phyloP scores from a whole-genome alignment of 1,284 basidiomycete species.

The Sporisorium scitamineum region DNA sequence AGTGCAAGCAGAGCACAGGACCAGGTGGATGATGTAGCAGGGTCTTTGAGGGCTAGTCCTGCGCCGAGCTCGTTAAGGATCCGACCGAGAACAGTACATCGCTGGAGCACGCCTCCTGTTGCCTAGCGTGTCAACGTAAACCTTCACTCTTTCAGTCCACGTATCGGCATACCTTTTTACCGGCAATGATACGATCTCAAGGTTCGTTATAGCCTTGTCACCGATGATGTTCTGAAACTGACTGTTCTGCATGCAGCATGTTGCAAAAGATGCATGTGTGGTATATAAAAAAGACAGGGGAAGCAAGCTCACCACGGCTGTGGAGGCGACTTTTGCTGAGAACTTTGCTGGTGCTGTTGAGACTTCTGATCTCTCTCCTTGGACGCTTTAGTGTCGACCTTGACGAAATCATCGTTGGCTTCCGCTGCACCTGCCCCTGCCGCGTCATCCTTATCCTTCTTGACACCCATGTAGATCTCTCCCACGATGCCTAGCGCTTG shows the following conservation, averaged over 20 bases:
- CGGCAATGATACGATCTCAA: neutral
- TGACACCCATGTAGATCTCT: constrained; percentile 53
- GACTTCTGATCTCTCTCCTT: constrained; percentile 39
- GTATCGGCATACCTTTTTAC: too few relatives aligned
- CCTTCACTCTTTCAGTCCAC: too few relatives aligned
- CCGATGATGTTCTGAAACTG: too few relatives aligned
- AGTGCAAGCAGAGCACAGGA: too few relatives aligned
- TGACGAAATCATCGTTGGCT: constrained; percentile 52
- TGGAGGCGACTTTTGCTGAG: constrained; percentile 13
- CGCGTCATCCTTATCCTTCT: constrained; percentile 39
- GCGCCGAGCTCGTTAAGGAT: constrained; percentile 18
- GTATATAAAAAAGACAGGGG: neutral
- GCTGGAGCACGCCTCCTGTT: constrained; percentile 39
- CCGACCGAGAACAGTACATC: constrained; percentile 36
- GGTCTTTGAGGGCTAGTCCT: constrained; percentile 10
- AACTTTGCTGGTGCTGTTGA: constrained; percentile 3
- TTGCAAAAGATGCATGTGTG: neutral
- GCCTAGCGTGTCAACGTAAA: constrained; percentile 1
- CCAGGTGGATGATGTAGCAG: neutral
- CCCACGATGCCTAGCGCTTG: constrained; percentile 62
- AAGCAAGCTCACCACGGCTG: constrained; percentile 19
- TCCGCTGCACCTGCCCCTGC: neutral
- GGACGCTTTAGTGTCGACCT: constrained; percentile 51
- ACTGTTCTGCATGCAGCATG: too few relatives aligned
- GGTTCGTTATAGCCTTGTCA: neutral